Evolutionary conservation across 2,329 filamentous ascomycete species (phyloP), one percentile per base, ranked within the genome.

Genomic region (Uncinocarpus reesii): DNA sequence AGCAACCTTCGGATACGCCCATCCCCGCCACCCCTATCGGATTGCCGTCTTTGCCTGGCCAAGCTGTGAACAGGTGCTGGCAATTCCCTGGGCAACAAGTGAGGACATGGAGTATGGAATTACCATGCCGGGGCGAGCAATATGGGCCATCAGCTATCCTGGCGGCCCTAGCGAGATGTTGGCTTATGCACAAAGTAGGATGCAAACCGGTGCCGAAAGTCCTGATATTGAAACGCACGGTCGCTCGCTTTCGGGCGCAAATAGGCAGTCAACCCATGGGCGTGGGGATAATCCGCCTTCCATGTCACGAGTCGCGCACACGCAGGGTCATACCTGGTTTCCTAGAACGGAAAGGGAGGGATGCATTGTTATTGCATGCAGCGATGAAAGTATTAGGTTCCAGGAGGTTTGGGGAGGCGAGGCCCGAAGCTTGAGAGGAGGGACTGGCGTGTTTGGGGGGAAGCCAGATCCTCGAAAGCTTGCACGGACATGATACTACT

Each of bases 31-130:
- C 60, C 80, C 84, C 0, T 86, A 84, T 57, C 81, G 92, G 16
- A 86, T 98, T 55, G 92, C 88, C 1, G 83, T 96, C 7, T 98
- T 95, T 66, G 83, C 84, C 38, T 96, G 92, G 92, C 92, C 92
- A 0, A 83, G 85, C 48, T 96, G 92, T 65, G 79, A 80, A 55
- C 86, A 92, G 61, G 78, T 95, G 1, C 84, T 86, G 8, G 82
- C 84, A 13, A 84, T 96, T 49, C 85, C 88, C 0, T 96, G 80
- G 90, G 81, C 80, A 42, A 79, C 81, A 28, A 81, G 60, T 47
- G 59, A 60, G 16, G 59, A 55, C 40, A 59, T 56, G 24, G 62
- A 59, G 11, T 42, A 40, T 37, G 55, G 59, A 3, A 38, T 55
- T 3, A 52, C 56, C 23, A 54, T 55, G 28, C 48, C 57, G 50